phyloP scores from a whole-genome alignment of 2,329 filamentous ascomycete species.

The Xylaria sp. region DNA sequence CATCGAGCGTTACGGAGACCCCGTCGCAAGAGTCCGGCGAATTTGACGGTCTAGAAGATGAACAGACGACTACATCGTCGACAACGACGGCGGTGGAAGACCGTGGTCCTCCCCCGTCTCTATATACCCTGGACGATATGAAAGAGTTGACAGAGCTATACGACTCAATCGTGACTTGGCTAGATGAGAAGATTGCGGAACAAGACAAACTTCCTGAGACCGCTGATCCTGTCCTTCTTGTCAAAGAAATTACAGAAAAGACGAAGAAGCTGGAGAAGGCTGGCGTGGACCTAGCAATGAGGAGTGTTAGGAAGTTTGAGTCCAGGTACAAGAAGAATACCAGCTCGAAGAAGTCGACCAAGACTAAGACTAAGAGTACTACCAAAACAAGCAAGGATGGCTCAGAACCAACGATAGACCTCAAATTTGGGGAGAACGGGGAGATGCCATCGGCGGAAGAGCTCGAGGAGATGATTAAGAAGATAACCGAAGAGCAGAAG shows the following conservation, averaged over 20 bases:
- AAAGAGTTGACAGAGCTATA: conserved; percentile 70
- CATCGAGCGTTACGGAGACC: conserved; percentile 58
- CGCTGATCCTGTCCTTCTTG: conserved; percentile 78
- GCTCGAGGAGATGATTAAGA: conserved; percentile 66
- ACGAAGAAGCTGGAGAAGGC: conserved; percentile 77
- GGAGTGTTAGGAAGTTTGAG: conserved; percentile 69
- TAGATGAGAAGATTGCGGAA: conserved; percentile 74
- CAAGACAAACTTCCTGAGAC: conserved; percentile 76
- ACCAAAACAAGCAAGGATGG: conserved; percentile 50
- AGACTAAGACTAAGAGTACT: conserved; percentile 53
- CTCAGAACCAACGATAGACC: conserved; percentile 55
- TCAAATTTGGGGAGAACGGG: conserved; percentile 53
- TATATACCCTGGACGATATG: conserved; percentile 80
- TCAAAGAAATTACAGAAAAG: conserved; percentile 76
- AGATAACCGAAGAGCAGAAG: conserved; percentile 50
- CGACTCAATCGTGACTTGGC: conserved; percentile 74
- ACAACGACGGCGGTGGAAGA: conserved; percentile 60
- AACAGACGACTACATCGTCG: conserved; percentile 55
- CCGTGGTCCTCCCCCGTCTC: conserved; percentile 67
- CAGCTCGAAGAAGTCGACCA: conserved; percentile 54
- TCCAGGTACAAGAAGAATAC: conserved; percentile 56
- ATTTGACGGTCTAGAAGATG: conserved; percentile 83
- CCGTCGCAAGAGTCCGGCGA: conserved; percentile 60
- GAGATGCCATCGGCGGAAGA: conserved; percentile 59
- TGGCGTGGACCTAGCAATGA: conserved; percentile 75